Conservation (phyloP, 1,284 basidiomycete genomes). For the Malassezia japonica region DNA sequence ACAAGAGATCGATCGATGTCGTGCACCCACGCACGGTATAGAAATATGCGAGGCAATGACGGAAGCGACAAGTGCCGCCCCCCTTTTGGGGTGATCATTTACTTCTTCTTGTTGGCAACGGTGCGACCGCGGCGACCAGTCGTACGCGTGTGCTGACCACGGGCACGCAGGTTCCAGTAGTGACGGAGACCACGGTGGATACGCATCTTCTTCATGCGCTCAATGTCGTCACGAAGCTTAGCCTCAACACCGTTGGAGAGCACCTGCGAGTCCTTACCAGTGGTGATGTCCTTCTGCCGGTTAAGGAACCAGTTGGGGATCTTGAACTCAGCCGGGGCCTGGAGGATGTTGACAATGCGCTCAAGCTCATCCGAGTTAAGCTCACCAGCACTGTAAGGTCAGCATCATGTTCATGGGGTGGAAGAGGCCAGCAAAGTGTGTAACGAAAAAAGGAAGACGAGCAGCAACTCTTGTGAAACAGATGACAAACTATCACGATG, state of each 20-base stretch:
- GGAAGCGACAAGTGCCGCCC: no score
- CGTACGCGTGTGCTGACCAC: constrained; percentile 99
- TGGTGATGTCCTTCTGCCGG: constrained; percentile 94
- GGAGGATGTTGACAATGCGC: constrained; percentile 97
- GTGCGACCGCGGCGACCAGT: constrained; percentile 60
- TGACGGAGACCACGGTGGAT: constrained; percentile 96
- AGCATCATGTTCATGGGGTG: no score
- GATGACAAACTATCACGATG: no score
- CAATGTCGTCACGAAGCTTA: constrained; percentile 95
- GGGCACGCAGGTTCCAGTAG: constrained; percentile 78
- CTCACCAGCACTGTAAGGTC: constrained; percentile 66
- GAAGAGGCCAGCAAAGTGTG: no score
- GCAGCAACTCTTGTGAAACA: no score
- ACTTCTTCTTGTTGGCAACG: constrained; percentile 48
- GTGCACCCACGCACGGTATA: not conserved
- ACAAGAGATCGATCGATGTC: not conserved
- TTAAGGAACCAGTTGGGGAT: constrained; percentile 99
- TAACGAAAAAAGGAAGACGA: no score
- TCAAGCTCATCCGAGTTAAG: constrained; percentile 96
- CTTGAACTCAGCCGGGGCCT: constrained; percentile 99
- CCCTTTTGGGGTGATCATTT: constrained; percentile 13
- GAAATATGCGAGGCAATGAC: not conserved
- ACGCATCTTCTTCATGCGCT: constrained; percentile 98
- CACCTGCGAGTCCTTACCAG: constrained; percentile 93
- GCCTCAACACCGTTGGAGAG: constrained; percentile 96